Evolutionary conservation across 495 filamentous ascomycete genomes (phyloP).

Genomic region (Trichoderma erinaceum): DNA sequence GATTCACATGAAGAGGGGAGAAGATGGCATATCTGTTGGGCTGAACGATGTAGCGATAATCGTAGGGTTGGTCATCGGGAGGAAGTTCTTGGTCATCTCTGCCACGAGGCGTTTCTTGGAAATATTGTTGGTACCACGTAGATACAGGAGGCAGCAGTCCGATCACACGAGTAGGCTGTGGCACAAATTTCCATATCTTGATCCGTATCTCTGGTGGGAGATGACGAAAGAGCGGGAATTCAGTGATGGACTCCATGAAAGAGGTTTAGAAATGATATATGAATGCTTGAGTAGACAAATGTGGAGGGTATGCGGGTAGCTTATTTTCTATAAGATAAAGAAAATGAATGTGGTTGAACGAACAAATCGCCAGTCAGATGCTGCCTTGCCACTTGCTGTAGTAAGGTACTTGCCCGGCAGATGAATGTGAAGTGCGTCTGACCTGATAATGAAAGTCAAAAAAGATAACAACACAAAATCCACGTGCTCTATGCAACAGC

Average conservation of each 20-base stretch:
- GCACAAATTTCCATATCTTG: neutral
- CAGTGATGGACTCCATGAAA: neutral
- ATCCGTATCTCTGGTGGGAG: neutral
- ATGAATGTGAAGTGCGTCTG: too few species aligned
- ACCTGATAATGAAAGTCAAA: too few species aligned
- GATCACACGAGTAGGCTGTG: neutral
- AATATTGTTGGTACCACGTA: neutral
- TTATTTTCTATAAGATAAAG: too few species aligned
- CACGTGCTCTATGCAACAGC: too few species aligned
- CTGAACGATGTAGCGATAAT: neutral
- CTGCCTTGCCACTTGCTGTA: too few species aligned
- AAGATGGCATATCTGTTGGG: neutral
- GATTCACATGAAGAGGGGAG: neutral
- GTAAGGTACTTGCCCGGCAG: too few species aligned
- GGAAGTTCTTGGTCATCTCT: neutral
- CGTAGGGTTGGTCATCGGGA: neutral
- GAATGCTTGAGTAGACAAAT: too few species aligned
- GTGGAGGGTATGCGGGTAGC: too few species aligned
- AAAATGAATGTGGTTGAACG: too few species aligned
- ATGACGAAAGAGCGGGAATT: neutral
- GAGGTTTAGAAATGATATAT: too few species aligned
- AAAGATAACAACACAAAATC: too few species aligned
- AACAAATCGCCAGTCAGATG: too few species aligned
- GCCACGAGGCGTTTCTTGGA: neutral
- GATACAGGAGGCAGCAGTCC: neutral